Base-by-base conservation (phyloP, 129 eudicot genomes). In the Mikania micrantha region DNA sequence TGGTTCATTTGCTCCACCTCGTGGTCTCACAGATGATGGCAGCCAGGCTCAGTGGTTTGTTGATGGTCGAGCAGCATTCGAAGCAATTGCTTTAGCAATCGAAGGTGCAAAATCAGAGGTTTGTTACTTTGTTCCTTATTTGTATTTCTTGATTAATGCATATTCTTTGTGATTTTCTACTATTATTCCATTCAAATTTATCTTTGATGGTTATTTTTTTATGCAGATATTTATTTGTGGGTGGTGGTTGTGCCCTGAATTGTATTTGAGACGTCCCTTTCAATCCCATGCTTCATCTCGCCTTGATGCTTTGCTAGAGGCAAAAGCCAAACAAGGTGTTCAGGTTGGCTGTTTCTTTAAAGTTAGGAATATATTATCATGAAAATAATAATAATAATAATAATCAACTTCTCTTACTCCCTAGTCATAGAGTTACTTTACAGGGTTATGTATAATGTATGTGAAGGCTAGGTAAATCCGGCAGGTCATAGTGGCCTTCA, bases 1-100 rank as follows among this genome's bases (percentile, higher is more conserved):
- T 57, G 99, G 96, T 16, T 93, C 99, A 63, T 93, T 76, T 86
- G 99, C 99, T 36, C 96, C 99, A 57, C 96, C 91, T 1, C 78
- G 96, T 50, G 99, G 99, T 21, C 78, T 89, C 79, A 78, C 70
- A 15, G 99, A 89, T 58, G 99, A 93, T 62, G 88, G 85, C 67
- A 89, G 95, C 82, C 84, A 84, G 66, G 99, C 95, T 79, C 99
- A 93, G 75, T 93, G 99, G 99, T 93, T 93, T 67, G 92, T 93
- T 57, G 99, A 93, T 81, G 99, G 99, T 57, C 73, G 76, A 60
- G 82, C 99, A 69, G 96, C 99, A 59, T 93, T 93, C 83, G 90
- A 89, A 63, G 92, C 96, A 60, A 89, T 93, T 79, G 96, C 99
- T 74, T 73, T 74, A 71, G 99, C 99, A 72, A 93, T 89, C 73